These are phyloP conservation scores for Naganishia sp. DNA, from an alignment of 1,284 basidiomycete species.

Conservation along the genomic window DNA sequence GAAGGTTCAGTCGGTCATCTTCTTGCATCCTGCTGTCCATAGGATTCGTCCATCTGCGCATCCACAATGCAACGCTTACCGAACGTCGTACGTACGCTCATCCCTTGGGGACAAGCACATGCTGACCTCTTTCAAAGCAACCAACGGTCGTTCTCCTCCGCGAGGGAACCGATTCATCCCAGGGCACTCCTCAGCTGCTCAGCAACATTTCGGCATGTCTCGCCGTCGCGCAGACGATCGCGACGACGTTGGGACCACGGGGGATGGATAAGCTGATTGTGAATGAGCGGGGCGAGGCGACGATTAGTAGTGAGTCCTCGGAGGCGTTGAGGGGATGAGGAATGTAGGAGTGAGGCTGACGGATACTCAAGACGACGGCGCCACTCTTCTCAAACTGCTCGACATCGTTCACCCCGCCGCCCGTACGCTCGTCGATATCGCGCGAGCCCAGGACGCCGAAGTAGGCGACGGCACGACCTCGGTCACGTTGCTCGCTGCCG, in stretches of 20 bases:
- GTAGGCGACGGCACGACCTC: conserved; percentile 98
- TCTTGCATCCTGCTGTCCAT: background rate
- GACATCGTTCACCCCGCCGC: conserved; percentile 98
- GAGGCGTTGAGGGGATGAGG: background rate
- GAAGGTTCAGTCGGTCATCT: conserved; percentile 13
- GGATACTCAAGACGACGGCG: conserved; percentile 71
- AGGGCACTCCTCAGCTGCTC: conserved; percentile 89
- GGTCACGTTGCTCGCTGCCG: conserved; percentile 90
- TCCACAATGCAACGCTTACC: conserved; percentile 21
- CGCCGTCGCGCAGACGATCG: conserved; percentile 82
- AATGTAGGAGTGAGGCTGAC: background rate
- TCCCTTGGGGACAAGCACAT: too few relatives aligned
- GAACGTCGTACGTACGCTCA: conserved; percentile 11
- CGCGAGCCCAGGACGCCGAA: conserved; percentile 96
- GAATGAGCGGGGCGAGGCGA: conserved; percentile 85
- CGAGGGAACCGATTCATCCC: conserved; percentile 95
- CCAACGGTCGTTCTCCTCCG: conserved; percentile 89
- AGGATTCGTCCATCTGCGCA: background rate
- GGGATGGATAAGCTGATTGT: conserved; percentile 98
- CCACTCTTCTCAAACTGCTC: conserved; percentile 93
- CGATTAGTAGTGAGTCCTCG: conserved; percentile 72
- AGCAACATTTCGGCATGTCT: conserved; percentile 96
- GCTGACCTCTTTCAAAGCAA: conserved; percentile 62
- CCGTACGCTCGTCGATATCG: conserved; percentile 94
- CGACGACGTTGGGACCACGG: conserved; percentile 93